Percentiles rank a stretch among this genome's conserved stretches.
Evolutionary conservation across 306 rosid species (phyloP).

Genomic region (Aeschynomene evenia): DNA sequence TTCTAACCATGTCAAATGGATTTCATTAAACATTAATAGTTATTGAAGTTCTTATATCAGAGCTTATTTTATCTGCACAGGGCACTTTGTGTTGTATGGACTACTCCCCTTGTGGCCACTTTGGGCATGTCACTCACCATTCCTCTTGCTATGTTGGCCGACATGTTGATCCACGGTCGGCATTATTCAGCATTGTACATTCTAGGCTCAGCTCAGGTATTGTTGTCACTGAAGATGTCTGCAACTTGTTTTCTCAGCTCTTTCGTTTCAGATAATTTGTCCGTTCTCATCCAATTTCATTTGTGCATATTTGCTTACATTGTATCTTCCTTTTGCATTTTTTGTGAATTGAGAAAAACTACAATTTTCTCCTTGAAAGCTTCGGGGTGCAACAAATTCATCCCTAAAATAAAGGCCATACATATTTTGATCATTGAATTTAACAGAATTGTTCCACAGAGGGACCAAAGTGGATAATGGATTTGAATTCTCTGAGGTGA

Average conservation of each 20-base stretch:
- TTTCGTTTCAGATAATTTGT: background rate
- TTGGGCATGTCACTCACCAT: constrained; percentile 99
- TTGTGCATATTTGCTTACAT: background rate
- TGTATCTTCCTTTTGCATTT: background rate
- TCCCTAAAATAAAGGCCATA: no score
- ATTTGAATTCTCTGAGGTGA: no score
- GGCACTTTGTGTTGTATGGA: constrained; percentile 98
- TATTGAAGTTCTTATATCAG: constrained; percentile 9
- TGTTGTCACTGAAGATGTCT: background rate
- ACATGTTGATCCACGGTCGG: constrained; percentile 94
- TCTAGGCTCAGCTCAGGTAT: constrained; percentile 92
- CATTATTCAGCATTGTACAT: constrained; percentile 88
- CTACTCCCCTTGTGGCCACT: constrained; percentile 97
- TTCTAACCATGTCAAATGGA: no score
- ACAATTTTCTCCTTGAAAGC: no score
- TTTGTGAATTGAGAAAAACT: no score
- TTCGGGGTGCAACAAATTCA: no score
- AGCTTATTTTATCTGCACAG: constrained; percentile 43
- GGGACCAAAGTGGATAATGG: no score
- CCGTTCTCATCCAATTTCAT: background rate
- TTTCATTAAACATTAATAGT: no score
- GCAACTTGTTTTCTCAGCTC: constrained; percentile 5
- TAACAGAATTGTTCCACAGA: no score
- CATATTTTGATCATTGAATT: no score
- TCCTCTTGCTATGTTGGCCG: constrained; percentile 98